Base-by-base conservation (phyloP, 306 rosid genomes). In the Rosa lucieae region DNA sequence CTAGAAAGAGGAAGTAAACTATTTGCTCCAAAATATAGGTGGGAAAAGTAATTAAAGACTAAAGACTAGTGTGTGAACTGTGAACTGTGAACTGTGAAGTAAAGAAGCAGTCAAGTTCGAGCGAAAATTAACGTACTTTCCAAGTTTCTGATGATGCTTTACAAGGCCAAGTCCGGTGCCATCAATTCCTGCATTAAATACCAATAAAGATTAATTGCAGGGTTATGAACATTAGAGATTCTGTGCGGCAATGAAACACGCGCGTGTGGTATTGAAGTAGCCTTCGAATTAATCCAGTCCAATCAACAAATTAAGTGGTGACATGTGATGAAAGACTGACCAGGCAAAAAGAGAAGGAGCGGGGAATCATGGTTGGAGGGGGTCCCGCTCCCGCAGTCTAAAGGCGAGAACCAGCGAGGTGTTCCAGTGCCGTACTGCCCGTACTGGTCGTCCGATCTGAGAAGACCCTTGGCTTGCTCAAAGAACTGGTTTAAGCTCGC, bases 351-450 rank as follows among this genome's bases (percentile, higher is more conserved):
- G 78, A 95, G 90, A 53, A 91, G 88, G 37, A 91, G 81, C 15
- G 99, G 99, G 37, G 96, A 82, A 53, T 86, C 78, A 62, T 62
- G 67, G 10, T 75, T 46, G 74, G 67, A 14, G 32, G 83, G 94
- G 40, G 85, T 79, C 47, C 84, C 87, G 73, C 89, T 79, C 47
- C 84, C 87, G 73, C 89, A 78, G 47, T 89, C 87, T 79, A 89
- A 32, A 4, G 99, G 99, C 52, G 95, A 90, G 90, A 92, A 91
- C 99, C 99, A 91, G 70, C 97, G 92, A 20, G 95, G 97, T 23
- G 94, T 92, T 39, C 99, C 97, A 43, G n/a, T 0, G 6, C 18
- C 12, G 1, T 20, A 0, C 10, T 56, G 85, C 2, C 18, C 12
- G 1, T 20, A 0, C 10, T 56, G 85, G 3, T 7, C 29, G 73